These are phyloP conservation scores for Erythrobasidium yunnanense DNA, from an alignment of 768 basidiomycete genomes.

Conservation along the genomic window DNA sequence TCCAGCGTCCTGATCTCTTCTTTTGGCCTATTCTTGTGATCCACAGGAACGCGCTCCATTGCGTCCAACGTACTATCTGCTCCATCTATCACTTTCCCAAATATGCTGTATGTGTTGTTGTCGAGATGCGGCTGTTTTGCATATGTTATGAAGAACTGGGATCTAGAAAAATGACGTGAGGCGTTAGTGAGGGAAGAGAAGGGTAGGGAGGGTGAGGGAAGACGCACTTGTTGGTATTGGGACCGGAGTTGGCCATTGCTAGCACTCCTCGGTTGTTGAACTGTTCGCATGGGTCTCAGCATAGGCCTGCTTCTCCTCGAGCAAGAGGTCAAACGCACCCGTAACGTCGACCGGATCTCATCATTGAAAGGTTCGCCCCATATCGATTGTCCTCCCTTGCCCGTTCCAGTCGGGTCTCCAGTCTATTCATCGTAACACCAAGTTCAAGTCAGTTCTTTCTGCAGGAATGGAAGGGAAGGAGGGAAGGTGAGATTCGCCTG, in stretches of 20 bases:
- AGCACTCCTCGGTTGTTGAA: constrained; percentile 90
- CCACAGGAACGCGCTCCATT: constrained; percentile 88
- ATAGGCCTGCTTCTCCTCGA: not conserved
- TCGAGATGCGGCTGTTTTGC: constrained; percentile 88
- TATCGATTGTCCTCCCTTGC: constrained; percentile 92
- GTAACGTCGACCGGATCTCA: constrained; percentile 85
- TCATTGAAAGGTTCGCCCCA: constrained; percentile 88
- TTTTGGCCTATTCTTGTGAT: constrained; percentile 75
- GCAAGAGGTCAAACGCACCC: constrained; percentile 48
- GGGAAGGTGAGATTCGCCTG: too few relatives aligned
- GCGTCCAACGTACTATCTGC: constrained; percentile 81
- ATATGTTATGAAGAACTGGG: constrained; percentile 50
- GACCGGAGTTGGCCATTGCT: constrained; percentile 96
- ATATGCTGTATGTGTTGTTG: constrained; percentile 50
- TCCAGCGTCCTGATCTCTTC: constrained; percentile 55
- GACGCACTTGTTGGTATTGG: constrained; percentile 68
- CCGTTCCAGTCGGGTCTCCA: constrained; percentile 75
- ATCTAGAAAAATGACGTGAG: constrained; percentile 12
- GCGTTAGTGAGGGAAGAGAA: not conserved
- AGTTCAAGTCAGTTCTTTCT: not conserved
- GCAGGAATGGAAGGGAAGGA: too few relatives aligned
- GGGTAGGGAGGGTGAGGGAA: not conserved
- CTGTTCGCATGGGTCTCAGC: constrained; percentile 45
- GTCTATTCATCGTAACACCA: constrained; percentile 43
- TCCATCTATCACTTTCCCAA: constrained; percentile 75